A percentile compares a stretch with the other conserved stretches of the same genome.
Evolutionary conservation across 2,329 filamentous ascomycete species (phyloP).

Genomic region (Pyrenophora tritici-repentis): DNA sequence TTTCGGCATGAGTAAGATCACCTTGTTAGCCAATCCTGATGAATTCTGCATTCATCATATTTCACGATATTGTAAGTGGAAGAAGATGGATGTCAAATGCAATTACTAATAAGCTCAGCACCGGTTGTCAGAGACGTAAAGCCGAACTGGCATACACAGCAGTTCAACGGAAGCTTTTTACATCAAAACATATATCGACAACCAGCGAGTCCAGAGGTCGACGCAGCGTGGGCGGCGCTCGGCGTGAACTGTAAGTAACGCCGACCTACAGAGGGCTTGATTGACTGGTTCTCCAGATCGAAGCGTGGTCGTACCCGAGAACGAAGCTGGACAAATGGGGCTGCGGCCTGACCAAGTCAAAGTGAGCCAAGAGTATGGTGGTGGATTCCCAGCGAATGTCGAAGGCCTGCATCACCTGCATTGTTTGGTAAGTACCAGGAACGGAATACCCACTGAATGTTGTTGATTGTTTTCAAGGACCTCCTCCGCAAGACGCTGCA

Average conservation of each 20-base stretch:
- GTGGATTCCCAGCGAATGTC: slow-evolving; percentile 63
- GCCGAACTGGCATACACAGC: slow-evolving; percentile 48
- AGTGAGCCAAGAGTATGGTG: slow-evolving; percentile 60
- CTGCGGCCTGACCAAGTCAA: slow-evolving; percentile 62
- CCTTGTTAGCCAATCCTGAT: slow-evolving; percentile 25
- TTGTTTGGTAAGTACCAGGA: slow-evolving; percentile 55
- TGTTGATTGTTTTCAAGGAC: slow-evolving; percentile 51
- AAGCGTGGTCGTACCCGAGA: slow-evolving; percentile 55
- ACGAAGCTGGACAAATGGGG: slow-evolving; percentile 57
- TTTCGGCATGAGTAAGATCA: slow-evolving; percentile 16
- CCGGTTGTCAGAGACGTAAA: slow-evolving; percentile 48
- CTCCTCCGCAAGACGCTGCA: slow-evolving; percentile 62
- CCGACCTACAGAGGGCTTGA: too few relatives aligned
- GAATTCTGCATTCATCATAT: slow-evolving; percentile 35
- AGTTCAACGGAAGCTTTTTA: slow-evolving; percentile 63
- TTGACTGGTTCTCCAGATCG: slow-evolving; percentile 23
- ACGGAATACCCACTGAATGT: background rate
- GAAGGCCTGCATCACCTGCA: slow-evolving; percentile 63
- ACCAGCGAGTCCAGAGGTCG: slow-evolving; percentile 57
- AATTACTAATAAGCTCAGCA: slow-evolving; percentile 21
- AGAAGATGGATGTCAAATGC: too few relatives aligned
- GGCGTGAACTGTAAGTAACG: slow-evolving; percentile 57
- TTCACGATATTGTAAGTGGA: slow-evolving; percentile 38
- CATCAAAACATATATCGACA: slow-evolving; percentile 60
- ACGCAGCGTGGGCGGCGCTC: slow-evolving; percentile 61